A percentile compares a stretch with the other conserved stretches of the same genome.
phyloP scores from a whole-genome alignment of 257 asterid species.

The Solanum pimpinellifolium region DNA sequence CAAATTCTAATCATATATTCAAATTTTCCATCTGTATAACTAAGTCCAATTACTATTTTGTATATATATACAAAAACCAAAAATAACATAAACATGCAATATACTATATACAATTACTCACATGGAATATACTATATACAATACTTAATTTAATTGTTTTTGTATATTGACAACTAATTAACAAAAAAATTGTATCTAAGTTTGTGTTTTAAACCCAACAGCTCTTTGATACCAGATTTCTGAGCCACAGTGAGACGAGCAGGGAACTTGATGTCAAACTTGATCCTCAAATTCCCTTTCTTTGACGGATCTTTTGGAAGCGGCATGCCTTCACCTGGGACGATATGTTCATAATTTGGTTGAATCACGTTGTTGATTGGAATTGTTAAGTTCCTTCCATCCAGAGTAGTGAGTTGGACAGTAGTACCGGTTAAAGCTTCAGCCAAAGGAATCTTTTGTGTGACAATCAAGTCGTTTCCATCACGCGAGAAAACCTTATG shows the following conservation, averaged over 20 bases:
- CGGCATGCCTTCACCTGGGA: slow-evolving; percentile 35
- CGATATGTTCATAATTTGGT: slow-evolving; percentile 28
- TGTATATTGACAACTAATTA: no score
- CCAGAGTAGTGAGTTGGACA: slow-evolving; percentile 18
- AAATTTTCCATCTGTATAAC: no score
- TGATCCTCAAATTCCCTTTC: slow-evolving; percentile 33
- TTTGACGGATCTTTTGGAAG: slow-evolving; percentile 22
- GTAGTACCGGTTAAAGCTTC: slow-evolving; percentile 33
- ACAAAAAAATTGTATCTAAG: no score
- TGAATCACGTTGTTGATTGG: slow-evolving; percentile 19
- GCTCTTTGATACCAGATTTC: slow-evolving; percentile 28
- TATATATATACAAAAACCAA: no score
- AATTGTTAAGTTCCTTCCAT: slow-evolving; percentile 27
- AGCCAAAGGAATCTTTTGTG: slow-evolving; percentile 17
- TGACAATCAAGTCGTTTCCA: slow-evolving; percentile 26
- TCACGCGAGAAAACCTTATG: slow-evolving; percentile 33
- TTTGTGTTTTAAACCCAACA: neutral
- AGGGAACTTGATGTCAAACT: slow-evolving; percentile 35
- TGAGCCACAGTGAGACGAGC: slow-evolving; percentile 20
- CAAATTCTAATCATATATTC: no score
- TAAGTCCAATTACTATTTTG: no score
- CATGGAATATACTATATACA: no score
- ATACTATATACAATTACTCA: no score
- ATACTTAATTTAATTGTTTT: no score
- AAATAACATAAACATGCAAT: no score